Evolutionary conservation across 768 basidiomycete genomes (phyloP).

Genomic region (Leucocoprinus sp.): DNA sequence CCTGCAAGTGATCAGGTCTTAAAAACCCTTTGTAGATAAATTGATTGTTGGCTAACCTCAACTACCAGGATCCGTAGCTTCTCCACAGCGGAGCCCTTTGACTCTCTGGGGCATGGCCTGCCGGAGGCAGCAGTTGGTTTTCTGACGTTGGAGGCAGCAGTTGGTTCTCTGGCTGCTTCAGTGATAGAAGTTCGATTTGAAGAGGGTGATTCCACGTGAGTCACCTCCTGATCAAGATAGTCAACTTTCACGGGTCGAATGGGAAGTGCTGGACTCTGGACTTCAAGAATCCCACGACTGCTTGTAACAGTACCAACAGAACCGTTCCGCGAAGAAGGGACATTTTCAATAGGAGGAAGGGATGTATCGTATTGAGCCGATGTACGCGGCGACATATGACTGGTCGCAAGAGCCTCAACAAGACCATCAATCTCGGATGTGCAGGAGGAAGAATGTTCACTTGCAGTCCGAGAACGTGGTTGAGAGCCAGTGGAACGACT

Average conservation of each 20-base stretch:
- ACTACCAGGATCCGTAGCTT: slow-evolving; percentile 52
- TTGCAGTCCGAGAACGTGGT: slow-evolving; percentile 12
- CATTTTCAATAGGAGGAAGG: neutral
- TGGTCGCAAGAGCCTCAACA: slow-evolving; percentile 39
- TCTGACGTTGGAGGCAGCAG: no score
- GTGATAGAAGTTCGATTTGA: neutral
- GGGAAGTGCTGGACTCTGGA: slow-evolving; percentile 21
- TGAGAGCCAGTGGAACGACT: slow-evolving; percentile 13
- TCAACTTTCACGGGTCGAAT: slow-evolving; percentile 30
- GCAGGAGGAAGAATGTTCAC: slow-evolving; percentile 15
- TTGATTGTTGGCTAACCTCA: slow-evolving; percentile 36
- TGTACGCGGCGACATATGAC: slow-evolving; percentile 19
- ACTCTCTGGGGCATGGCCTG: neutral
- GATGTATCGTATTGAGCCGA: slow-evolving; percentile 1
- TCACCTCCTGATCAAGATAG: slow-evolving; percentile 14
- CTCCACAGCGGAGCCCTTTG: slow-evolving; percentile 7
- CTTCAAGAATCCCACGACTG: slow-evolving; percentile 16
- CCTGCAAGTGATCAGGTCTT: slow-evolving; percentile 28
- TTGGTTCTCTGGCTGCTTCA: no score
- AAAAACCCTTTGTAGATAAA: neutral
- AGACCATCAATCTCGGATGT: slow-evolving; percentile 34
- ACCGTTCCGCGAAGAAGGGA: neutral
- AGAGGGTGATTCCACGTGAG: neutral
- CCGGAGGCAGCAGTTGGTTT: neutral
- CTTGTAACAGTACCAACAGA: neutral